Percentiles rank a stretch among this genome's conserved stretches.
phyloP scores from a whole-genome alignment of 805 yeast genomes.

The Dipodascus geniculatus region DNA sequence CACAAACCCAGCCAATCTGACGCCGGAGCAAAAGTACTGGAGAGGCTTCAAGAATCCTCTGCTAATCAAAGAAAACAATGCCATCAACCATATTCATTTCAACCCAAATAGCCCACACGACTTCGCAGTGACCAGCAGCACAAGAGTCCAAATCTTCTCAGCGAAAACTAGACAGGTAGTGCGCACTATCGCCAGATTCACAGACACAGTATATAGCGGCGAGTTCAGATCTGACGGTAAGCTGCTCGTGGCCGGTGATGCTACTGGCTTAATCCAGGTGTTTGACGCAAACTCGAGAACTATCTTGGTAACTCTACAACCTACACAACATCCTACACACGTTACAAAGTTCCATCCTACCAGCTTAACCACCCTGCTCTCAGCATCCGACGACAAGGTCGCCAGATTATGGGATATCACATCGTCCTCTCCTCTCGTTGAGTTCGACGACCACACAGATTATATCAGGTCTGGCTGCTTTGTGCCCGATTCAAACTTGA shows the following conservation, averaged over 20 bases:
- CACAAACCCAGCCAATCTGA: slow-evolving; percentile 5
- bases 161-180: slow-evolving; percentile 88
- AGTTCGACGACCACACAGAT: slow-evolving; percentile 69
- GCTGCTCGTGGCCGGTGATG: slow-evolving; percentile 87
- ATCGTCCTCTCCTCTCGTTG: slow-evolving; percentile 59
- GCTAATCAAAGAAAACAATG: slow-evolving; percentile 84
- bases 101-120: slow-evolving; percentile 81
- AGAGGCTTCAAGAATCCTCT: slow-evolving; percentile 76
- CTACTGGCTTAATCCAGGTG: slow-evolving; percentile 82
- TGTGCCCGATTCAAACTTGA: slow-evolving; percentile 61
- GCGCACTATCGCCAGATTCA: slow-evolving; percentile 77
- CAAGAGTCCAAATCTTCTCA: slow-evolving; percentile 84
- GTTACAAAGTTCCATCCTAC: slow-evolving; percentile 87
- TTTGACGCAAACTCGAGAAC: slow-evolving; percentile 79
- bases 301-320: slow-evolving; percentile 65
- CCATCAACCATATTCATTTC: slow-evolving; percentile 79
- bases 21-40: slow-evolving; percentile 83
- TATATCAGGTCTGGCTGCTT: slow-evolving; percentile 76
- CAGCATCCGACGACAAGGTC: slow-evolving; percentile 85
- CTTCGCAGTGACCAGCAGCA: slow-evolving; percentile 85
- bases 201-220: slow-evolving; percentile 85
- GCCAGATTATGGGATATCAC: slow-evolving; percentile 86
- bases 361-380: slow-evolving; percentile 58
- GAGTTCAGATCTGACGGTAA: slow-evolving; percentile 89
- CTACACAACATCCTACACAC: slow-evolving; percentile 81